Evolutionary conservation across 2,329 filamentous ascomycete genomes (phyloP).

Genomic region (Penicillium sp.): DNA sequence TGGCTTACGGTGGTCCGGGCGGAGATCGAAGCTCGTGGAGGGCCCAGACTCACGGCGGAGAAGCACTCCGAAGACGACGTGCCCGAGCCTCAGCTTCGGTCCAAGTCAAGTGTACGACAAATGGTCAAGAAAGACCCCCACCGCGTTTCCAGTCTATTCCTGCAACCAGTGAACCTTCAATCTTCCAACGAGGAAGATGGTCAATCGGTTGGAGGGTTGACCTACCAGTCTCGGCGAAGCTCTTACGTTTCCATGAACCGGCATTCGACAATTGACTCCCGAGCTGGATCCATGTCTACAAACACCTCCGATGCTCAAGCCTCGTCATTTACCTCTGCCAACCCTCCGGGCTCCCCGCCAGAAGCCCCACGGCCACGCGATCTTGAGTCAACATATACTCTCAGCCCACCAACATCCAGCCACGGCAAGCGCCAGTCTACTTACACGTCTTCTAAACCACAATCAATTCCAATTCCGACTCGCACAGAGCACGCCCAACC

Average conservation of each 20-base stretch:
- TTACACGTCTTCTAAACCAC: constrained; percentile 12
- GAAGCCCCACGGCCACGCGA: constrained; percentile 14
- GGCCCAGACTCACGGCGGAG: constrained; percentile 44
- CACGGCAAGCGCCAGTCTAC: constrained; percentile 30
- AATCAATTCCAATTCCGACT: constrained; percentile 9
- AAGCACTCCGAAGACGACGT: constrained; percentile 30
- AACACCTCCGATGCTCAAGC: constrained; percentile 18
- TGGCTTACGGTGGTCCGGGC: constrained; percentile 48
- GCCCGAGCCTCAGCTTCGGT: constrained; percentile 25
- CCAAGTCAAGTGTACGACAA: constrained; percentile 30
- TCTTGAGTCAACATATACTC: constrained; percentile 11
- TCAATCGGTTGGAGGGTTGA: constrained; percentile 15
- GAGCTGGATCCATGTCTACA: constrained; percentile 24
- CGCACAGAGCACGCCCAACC: constrained; percentile 20
- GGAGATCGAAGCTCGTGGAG: constrained; percentile 48
- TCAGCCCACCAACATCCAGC: constrained; percentile 23
- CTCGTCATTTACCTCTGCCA: constrained; percentile 16
- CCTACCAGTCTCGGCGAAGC: constrained; percentile 29
- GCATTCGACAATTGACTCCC: constrained; percentile 31
- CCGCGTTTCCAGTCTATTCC: constrained; percentile 32
- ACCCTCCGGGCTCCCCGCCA: constrained; percentile 18
- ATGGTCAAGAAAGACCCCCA: constrained; percentile 37
- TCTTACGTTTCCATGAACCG: constrained; percentile 31
- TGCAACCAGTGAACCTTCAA: constrained; percentile 26
- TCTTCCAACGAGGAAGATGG: constrained; percentile 27